Base-by-base conservation (phyloP, 257 asterid genomes). In the Jacaranda mimosifolia region DNA sequence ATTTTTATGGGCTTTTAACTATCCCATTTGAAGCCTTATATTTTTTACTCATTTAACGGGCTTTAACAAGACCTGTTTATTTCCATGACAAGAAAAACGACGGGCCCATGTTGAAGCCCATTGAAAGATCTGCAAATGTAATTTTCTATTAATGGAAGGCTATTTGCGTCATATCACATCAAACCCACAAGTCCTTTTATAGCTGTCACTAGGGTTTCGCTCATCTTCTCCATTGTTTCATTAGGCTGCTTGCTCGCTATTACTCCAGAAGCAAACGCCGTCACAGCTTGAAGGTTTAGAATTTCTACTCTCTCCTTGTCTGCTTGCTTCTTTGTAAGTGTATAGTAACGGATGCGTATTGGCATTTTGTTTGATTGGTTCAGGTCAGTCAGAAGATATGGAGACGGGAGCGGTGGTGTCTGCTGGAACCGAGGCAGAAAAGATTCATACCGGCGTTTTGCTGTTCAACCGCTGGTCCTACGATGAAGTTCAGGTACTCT, bases 381-480 rank as follows among this genome's bases (percentile, higher is more conserved):
- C 75, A 72, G 86, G 77, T 53, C 75, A 67, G 53, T 13, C 51
- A 55, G 73, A 62, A 81, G 85, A 76, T 43, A 85, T 85, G 91
- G 88, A 38, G 73, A 35, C 85, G 2, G 87, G 14, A 55, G 77
- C 39, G 11, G 83, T 45, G 39, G 85, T 74, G 56, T 36, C 74
- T 4, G 75, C 53, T 3, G 42, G 45, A 14, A 79, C 15, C 38
- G 86, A 86, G 9, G 85, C 43, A 13, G 85, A 79, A 3, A 89
- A 85, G 77, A 17, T 63, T 35, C 86, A 71, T 26, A 62, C 56
- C 60, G 94, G 79, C 5, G 86, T 91, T 42, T 17, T 89, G 86
- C 92, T 91, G 53, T 89, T 91, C 82, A 89, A 91, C 80, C 85
- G 88, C 1, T 89, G 97, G 97, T 60, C 88, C 26, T 91, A 91